These are phyloP conservation scores for Cryoendolithus antarcticus DNA, from an alignment of 2,329 filamentous ascomycete species.

Conservation along the genomic window DNA sequence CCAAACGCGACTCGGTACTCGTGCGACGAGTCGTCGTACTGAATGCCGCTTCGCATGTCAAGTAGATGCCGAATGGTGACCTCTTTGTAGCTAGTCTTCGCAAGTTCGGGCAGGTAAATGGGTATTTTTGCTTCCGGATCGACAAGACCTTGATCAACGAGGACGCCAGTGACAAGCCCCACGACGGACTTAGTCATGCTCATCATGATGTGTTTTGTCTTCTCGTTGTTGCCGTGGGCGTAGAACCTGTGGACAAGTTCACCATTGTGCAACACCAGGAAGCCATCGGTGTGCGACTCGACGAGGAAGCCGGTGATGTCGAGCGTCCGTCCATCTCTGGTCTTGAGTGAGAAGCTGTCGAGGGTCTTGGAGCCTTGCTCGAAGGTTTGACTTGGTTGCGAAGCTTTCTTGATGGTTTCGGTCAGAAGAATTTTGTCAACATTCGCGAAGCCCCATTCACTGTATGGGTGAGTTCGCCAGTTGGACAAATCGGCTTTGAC, in stretches of 20 bases:
- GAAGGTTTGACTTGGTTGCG: slow-evolving; percentile 1
- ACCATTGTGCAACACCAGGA: slow-evolving; percentile 14
- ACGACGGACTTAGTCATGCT: slow-evolving; percentile 15
- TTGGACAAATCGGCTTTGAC: slow-evolving; percentile 3
- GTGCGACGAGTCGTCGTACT: slow-evolving; percentile 9
- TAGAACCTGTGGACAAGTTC: slow-evolving; percentile 12
- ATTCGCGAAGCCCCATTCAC: slow-evolving; percentile 12
- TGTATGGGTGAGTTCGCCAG: slow-evolving; percentile 13
- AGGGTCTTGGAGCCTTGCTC: slow-evolving; percentile 1
- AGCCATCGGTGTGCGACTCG: slow-evolving; percentile 11
- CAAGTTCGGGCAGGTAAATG: slow-evolving; percentile 11
- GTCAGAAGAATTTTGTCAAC: slow-evolving; percentile 12
- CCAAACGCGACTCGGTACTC: slow-evolving; percentile 1
- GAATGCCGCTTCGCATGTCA: slow-evolving; percentile 13
- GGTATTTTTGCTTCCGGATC: slow-evolving; percentile 9
- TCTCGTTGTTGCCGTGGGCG: slow-evolving; percentile 8
- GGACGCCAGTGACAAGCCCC: slow-evolving; percentile 11
- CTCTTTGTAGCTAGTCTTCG: slow-evolving; percentile 6
- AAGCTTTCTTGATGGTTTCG: slow-evolving; percentile 6
- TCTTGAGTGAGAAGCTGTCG: slow-evolving; percentile 8
- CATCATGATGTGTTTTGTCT: slow-evolving; percentile 15
- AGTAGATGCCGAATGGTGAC: slow-evolving; percentile 12
- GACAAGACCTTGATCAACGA: slow-evolving; percentile 10
- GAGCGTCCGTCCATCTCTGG: slow-evolving; percentile 4
- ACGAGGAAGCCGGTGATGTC: slow-evolving; percentile 7